Base-by-base conservation (phyloP, 1,284 basidiomycete species). In the Leccinum variabile region DNA sequence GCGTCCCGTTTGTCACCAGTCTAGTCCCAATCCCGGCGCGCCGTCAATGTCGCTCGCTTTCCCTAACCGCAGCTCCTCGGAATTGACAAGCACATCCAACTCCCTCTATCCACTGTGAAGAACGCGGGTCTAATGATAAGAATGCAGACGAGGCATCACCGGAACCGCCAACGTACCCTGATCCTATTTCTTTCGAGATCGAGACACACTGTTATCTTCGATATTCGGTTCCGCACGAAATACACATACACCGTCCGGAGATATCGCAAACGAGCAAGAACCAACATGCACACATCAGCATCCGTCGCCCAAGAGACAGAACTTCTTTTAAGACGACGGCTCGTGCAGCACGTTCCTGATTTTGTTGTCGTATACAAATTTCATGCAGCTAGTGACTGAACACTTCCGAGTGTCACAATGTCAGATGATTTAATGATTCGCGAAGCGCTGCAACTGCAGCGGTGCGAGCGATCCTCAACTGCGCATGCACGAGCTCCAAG, bases 171-270 rank as follows among this genome's bases (percentile, higher is more conserved):
- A 59, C 65, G 71, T 69, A 94, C 92, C 67, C 97, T 82, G 59
- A 99, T 87, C 69, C 84, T 85, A 75, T 99, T 98, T 0, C 96
- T 95, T 1, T 97, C 97, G 13, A 98, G 81, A 77, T 99, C 97
- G 11, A 99, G 79, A 70, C 92, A 87, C 0, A 80, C 78, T 28
- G 84, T 81, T 54, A 99, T 92, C 61, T 84, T 85, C 6, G 87
- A 85, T 68, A 98, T 97, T 78, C 92, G 92, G 79, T 98, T 98
- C 78, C 98, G 97, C 2, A 99, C 94, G 70, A 99, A 93, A 78
- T 94, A 99, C 18, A 97, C 7, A 4, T 5, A n/a, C 41, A 41
- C 81, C 0, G 91, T 93, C 58, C 84, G 79, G 37, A 97, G 82
- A 3, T 85, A 37, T 2, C 78, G 79, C 1, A 96, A 79, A 58